Percentiles rank a stretch among this genome's conserved stretches.
These are phyloP conservation scores for Pistacia vera DNA, from an alignment of 345 rosid species.

Conservation along the genomic window DNA sequence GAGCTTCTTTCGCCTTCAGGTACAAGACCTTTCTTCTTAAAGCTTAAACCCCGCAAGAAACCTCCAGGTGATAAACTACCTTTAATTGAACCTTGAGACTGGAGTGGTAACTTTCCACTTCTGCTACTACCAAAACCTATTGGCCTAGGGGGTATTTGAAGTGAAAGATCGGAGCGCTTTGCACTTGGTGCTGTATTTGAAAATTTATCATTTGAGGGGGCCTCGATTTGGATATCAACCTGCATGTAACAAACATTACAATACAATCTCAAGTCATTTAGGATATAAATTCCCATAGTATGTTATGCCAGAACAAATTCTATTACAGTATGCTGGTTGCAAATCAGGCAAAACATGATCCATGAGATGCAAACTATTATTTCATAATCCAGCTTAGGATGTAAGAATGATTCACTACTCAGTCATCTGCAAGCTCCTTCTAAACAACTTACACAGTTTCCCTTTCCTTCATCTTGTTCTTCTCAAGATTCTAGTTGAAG, in stretches of 20 bases:
- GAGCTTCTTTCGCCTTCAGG: conserved; percentile 68
- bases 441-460: background rate
- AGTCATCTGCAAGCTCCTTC: background rate
- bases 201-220: conserved; percentile 38
- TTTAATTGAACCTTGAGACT: conserved; percentile 55
- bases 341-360: background rate
- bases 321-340: background rate
- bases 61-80: conserved; percentile 65
- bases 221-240: conserved; percentile 43
- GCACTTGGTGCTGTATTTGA: conserved; percentile 48
- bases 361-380: background rate
- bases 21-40: conserved; percentile 55
- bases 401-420: background rate
- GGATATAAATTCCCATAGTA: background rate
- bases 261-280: conserved; percentile 7
- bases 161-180: conserved; percentile 68
- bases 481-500: background rate
- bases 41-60: conserved; percentile 67
- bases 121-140: conserved; percentile 46
- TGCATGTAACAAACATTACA: conserved; percentile 31
- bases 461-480: background rate
- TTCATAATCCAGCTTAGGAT: background rate
- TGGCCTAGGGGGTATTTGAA: conserved; percentile 74
- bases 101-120: conserved; percentile 53
- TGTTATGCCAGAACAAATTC: background rate